Evolutionary conservation across 768 basidiomycete species (phyloP).

Genomic region (Neoboletus brunneissimus): DNA sequence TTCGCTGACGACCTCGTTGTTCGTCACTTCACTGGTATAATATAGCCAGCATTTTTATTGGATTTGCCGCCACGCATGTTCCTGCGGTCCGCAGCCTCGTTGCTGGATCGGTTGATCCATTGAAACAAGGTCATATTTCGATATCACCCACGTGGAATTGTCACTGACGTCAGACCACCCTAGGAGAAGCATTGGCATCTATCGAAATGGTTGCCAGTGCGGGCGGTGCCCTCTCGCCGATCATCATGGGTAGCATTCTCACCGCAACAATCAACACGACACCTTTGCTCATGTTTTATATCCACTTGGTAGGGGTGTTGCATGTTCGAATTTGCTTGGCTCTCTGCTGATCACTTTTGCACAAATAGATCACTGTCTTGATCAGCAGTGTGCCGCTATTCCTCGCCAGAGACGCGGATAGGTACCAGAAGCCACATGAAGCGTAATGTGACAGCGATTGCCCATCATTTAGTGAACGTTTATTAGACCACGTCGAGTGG

Average conservation of each 20-base stretch:
- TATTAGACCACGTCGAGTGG: neutral
- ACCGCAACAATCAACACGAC: constrained; percentile 19
- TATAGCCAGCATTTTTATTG: constrained; percentile 19
- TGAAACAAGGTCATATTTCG: constrained; percentile 24
- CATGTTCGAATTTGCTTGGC: neutral
- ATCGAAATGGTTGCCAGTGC: constrained; percentile 26
- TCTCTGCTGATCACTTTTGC: neutral
- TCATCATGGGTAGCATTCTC: constrained; percentile 32
- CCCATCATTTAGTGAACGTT: neutral
- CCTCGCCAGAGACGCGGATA: constrained; percentile 25
- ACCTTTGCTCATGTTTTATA: constrained; percentile 25
- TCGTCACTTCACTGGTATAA: neutral
- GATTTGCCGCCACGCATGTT: constrained; percentile 11
- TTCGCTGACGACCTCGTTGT: neutral
- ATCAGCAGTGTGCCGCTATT: constrained; percentile 19
- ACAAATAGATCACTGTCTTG: constrained; percentile 15
- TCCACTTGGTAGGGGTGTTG: constrained; percentile 19
- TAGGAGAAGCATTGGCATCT: constrained; percentile 31
- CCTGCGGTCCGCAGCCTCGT: constrained; percentile 28
- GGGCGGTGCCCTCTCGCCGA: constrained; percentile 23
- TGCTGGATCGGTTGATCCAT: constrained; percentile 27
- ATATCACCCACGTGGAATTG: too few relatives aligned
- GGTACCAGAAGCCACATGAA: constrained; percentile 12
- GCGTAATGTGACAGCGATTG: neutral
- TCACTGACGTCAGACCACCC: neutral